Conservation (phyloP, 2,329 filamentous ascomycete genomes). For the Talaromyces sp. region DNA sequence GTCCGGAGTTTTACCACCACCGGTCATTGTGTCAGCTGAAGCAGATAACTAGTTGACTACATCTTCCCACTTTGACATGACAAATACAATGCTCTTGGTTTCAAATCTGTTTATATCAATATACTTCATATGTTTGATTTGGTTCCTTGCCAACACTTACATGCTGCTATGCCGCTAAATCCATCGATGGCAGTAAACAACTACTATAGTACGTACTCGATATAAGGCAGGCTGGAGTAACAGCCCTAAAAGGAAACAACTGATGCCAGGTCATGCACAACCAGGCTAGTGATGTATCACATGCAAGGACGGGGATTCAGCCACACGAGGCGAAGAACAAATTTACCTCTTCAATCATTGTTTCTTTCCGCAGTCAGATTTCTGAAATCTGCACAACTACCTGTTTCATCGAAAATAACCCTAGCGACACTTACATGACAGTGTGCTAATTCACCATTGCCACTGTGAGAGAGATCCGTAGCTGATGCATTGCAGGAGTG, state of each 20-base stretch:
- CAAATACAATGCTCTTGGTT: background rate
- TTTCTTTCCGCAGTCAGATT: background rate
- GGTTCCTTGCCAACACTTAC: background rate
- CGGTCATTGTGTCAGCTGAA: constrained; percentile 11
- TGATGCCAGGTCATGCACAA: background rate
- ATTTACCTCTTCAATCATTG: background rate
- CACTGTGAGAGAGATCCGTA: background rate
- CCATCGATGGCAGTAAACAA: background rate
- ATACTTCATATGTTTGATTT: background rate
- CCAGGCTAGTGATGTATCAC: background rate
- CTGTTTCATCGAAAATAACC: background rate
- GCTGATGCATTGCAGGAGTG: background rate
- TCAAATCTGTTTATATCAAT: background rate
- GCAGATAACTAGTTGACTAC: background rate
- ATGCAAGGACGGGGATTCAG: background rate
- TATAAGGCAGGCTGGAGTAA: background rate
- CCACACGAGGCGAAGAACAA: background rate
- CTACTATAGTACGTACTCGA: background rate
- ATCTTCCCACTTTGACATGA: background rate
- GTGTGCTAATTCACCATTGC: too few relatives aligned
- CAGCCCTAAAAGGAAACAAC: background rate
- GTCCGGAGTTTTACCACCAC: constrained; percentile 4
- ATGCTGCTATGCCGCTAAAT: background rate
- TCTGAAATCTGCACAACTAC: background rate
- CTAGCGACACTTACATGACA: background rate